These are phyloP conservation scores for Plectranthus barbatus DNA, from an alignment of 257 asterid species.

Conservation along the genomic window DNA sequence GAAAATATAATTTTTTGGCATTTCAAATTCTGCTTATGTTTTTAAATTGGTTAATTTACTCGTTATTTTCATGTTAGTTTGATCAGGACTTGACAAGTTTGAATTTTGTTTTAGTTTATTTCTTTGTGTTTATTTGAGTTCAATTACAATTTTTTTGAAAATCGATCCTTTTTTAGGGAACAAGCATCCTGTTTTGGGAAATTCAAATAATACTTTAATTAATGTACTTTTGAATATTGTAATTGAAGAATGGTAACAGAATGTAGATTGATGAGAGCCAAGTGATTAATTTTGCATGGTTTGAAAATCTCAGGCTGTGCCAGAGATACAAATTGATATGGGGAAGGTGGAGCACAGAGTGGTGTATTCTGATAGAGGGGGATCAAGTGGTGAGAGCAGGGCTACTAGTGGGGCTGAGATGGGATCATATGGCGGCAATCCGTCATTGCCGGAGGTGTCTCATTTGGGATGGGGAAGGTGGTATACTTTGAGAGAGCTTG, in stretches of 20 bases:
- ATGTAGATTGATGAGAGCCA: background rate
- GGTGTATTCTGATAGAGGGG: slow-evolving; percentile 81
- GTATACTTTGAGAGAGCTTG: slow-evolving; percentile 96
- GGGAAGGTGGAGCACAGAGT: slow-evolving; percentile 94
- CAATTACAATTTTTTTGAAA: background rate
- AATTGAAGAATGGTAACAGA: background rate
- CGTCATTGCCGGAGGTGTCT: slow-evolving; percentile 82
- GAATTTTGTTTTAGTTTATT: background rate
- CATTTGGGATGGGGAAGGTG: slow-evolving; percentile 99
- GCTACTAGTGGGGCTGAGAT: slow-evolving; percentile 88
- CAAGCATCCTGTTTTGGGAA: background rate
- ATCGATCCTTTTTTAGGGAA: slow-evolving; percentile 1
- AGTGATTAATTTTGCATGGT: background rate
- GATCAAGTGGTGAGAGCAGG: slow-evolving; percentile 91
- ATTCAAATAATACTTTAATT: background rate
- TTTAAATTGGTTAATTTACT: background rate
- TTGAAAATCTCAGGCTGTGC: slow-evolving; percentile 42
- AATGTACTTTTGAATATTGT: background rate
- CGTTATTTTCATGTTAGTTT: background rate
- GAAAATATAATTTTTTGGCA: background rate
- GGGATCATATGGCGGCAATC: slow-evolving; percentile 68
- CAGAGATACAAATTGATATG: slow-evolving; percentile 92
- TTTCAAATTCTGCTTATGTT: background rate
- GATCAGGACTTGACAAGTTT: background rate
- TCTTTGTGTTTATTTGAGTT: background rate